Evolutionary conservation across 2,329 filamentous ascomycete species (phyloP).

Genomic region (Bipolaris victoriae): DNA sequence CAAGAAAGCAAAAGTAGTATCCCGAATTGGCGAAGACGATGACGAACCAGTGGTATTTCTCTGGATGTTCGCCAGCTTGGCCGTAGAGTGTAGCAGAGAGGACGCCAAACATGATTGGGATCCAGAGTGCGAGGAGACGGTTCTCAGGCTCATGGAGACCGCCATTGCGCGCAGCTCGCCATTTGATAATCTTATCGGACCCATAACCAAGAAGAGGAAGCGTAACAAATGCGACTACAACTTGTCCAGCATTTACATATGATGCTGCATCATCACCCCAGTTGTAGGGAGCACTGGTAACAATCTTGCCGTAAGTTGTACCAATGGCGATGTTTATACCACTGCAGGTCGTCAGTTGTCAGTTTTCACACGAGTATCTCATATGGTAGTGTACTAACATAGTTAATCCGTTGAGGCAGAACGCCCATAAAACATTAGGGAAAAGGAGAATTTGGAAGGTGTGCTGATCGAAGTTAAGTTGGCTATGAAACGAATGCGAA

Average conservation of each 20-base stretch:
- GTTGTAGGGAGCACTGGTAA: constrained; percentile 26
- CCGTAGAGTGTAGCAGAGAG: constrained; percentile 28
- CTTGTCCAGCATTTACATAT: constrained; percentile 33
- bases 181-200: constrained; percentile 44
- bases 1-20: constrained; percentile 50
- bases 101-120: constrained; percentile 47
- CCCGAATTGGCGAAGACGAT: constrained; percentile 39
- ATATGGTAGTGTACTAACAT: constrained; percentile 11
- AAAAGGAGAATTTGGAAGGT: constrained; percentile 40
- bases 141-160: constrained; percentile 50
- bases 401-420: constrained; percentile 28
- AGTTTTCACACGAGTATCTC: background rate
- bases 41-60: constrained; percentile 46
- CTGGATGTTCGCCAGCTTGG: constrained; percentile 40
- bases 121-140: constrained; percentile 47
- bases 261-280: constrained; percentile 23
- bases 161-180: constrained; percentile 41
- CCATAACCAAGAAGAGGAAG: constrained; percentile 34
- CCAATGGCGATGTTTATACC: constrained; percentile 32
- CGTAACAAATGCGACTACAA: constrained; percentile 41
- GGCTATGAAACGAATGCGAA: too few species aligned
- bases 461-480: constrained; percentile 5
- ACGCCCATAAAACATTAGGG: constrained; percentile 32
- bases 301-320: constrained; percentile 27
- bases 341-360: constrained; percentile 17